Conservation (phyloP, 2,329 filamentous ascomycete genomes). For the Fusarium compactum region DNA sequence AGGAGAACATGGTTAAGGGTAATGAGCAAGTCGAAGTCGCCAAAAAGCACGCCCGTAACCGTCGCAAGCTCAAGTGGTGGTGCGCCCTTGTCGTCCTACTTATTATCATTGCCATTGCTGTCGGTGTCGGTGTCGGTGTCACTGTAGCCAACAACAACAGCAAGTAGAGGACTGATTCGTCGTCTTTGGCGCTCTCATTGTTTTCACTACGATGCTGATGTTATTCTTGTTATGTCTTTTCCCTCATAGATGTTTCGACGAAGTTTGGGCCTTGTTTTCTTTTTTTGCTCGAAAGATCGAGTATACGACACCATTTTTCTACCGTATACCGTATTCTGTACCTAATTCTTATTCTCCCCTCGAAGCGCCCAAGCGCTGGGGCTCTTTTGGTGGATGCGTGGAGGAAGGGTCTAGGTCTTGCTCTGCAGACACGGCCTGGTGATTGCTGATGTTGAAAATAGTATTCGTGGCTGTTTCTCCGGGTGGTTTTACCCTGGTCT, state of each 20-base stretch:
- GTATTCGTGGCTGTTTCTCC: constrained; percentile 31
- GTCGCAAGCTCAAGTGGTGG: constrained; percentile 86
- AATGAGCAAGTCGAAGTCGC: constrained; percentile 77
- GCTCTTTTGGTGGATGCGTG: constrained; percentile 24
- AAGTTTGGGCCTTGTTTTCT: constrained; percentile 22
- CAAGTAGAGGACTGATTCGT: constrained; percentile 8
- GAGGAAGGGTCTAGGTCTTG: constrained; percentile 10
- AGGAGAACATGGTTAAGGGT: constrained; percentile 74
- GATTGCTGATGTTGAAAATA: constrained; percentile 29
- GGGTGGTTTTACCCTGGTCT: constrained; percentile 11
- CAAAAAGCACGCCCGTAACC: constrained; percentile 73
- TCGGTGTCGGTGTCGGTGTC: constrained; percentile 68
- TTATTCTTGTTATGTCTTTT: constrained; percentile 31
- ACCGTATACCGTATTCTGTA: constrained; percentile 35
- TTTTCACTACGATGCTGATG: constrained; percentile 22
- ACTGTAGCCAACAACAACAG: constrained; percentile 51
- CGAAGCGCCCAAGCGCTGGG: constrained; percentile 32
- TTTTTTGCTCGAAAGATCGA: constrained; percentile 13
- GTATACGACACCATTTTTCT: constrained; percentile 30
- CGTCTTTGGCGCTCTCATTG: constrained; percentile 3
- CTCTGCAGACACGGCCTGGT: constrained; percentile 12
- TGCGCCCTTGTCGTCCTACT: constrained; percentile 72
- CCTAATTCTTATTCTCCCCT: constrained; percentile 44
- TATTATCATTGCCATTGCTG: constrained; percentile 66
- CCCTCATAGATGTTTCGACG: constrained; percentile 43